Percentiles rank a stretch among this genome's conserved stretches.
These are phyloP conservation scores for Ophiostoma perfectum DNA, from an alignment of 2,329 filamentous ascomycete species.

Conservation along the genomic window DNA sequence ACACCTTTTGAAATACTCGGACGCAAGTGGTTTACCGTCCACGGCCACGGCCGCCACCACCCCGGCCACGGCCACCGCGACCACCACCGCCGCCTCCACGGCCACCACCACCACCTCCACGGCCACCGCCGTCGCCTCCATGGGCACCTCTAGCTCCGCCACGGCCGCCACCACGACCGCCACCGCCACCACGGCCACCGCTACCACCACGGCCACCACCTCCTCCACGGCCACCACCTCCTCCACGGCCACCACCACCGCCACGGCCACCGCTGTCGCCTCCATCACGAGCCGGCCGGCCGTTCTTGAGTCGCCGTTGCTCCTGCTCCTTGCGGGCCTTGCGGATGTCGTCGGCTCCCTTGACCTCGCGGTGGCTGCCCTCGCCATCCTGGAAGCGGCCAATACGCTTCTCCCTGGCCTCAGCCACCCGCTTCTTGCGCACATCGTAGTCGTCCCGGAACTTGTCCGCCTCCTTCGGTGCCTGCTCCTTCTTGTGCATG, in stretches of 20 bases:
- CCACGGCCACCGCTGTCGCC: slow-evolving; percentile 18
- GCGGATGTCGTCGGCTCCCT: slow-evolving; percentile 74
- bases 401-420: slow-evolving; percentile 77
- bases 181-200: slow-evolving; percentile 9
- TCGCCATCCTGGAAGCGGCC: slow-evolving; percentile 67
- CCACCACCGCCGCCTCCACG: slow-evolving; percentile 3
- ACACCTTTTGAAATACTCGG: background rate
- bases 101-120: slow-evolving; percentile 12
- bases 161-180: slow-evolving; percentile 15
- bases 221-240: background rate
- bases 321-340: slow-evolving; percentile 75
- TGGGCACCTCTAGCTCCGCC: slow-evolving; percentile 10
- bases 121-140: slow-evolving; percentile 9
- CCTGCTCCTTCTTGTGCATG: slow-evolving; percentile 80
- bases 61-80: slow-evolving; percentile 13
- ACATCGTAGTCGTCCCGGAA: slow-evolving; percentile 84
- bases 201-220: slow-evolving; percentile 14
- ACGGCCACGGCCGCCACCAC: background rate
- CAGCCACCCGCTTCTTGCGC: slow-evolving; percentile 82
- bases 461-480: slow-evolving; percentile 90
- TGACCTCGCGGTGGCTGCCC: slow-evolving; percentile 72
- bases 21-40: background rate
- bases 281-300: slow-evolving; percentile 51
- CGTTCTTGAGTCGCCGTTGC: slow-evolving; percentile 79
- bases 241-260: slow-evolving; percentile 12